phyloP scores from a whole-genome alignment of 306 rosid genomes.

The Acacia crassicarpa region DNA sequence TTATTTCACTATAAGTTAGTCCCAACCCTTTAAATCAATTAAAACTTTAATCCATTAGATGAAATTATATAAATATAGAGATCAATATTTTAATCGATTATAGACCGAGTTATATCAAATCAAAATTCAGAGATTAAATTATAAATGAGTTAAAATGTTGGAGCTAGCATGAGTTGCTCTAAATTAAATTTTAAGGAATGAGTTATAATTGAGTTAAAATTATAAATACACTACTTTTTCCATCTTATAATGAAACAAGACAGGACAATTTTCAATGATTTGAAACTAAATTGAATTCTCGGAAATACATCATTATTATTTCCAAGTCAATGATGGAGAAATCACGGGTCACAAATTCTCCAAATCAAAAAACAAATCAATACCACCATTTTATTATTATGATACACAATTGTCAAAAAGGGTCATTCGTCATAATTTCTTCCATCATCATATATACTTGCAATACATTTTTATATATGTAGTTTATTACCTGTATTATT shows the following conservation, averaged over 20 bases:
- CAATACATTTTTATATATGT: neutral
- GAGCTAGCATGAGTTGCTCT: too few relatives aligned
- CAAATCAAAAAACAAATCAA: neutral
- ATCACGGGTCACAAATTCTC: neutral
- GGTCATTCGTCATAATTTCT: neutral
- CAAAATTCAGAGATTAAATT: too few relatives aligned
- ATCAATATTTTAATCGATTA: too few relatives aligned
- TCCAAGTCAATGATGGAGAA: neutral
- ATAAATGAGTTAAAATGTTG: too few relatives aligned
- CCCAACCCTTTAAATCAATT: too few relatives aligned
- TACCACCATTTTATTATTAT: neutral
- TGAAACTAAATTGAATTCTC: neutral
- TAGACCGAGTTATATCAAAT: too few relatives aligned
- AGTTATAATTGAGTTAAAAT: too few relatives aligned
- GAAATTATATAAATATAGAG: too few relatives aligned
- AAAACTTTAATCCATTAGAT: too few relatives aligned
- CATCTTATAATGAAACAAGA: neutral
- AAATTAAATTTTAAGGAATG: too few relatives aligned
- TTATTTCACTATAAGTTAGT: too few relatives aligned
- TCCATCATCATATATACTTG: neutral
- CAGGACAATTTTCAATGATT: neutral
- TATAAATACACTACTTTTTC: too few relatives aligned
- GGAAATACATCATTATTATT: neutral
- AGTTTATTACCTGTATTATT: neutral
- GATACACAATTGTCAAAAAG: neutral